A percentile compares a stretch with the other conserved stretches of the same genome.
phyloP scores from a whole-genome alignment of 345 rosid species.

The sweet orange (Citrus sinensis) region DVS_A1.0 CM039164.1:28584001-28584500 shows the following conservation, averaged over 20 bases:
- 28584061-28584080: neutral
- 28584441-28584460: neutral
- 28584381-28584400: neutral
- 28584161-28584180: neutral
- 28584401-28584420: conserved; percentile 2
- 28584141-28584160: conserved; percentile 2
- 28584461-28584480: conserved; percentile 14
- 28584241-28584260: neutral
- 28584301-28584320: conserved; percentile 7
- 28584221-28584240: neutral
- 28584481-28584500: conserved; percentile 19
- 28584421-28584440: neutral
- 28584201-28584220: neutral
- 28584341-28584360: conserved; percentile 12
- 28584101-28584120: neutral
- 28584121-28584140: conserved; percentile 13
- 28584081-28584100: neutral
- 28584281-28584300: neutral
- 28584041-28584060: neutral
- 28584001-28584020: neutral
- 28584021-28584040: neutral
- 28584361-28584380: neutral
- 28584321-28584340: conserved; percentile 11
- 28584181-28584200: conserved; percentile 1
- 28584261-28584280: neutral